phyloP scores from a whole-genome alignment of 1,284 basidiomycete species.

The Irpex sp. region DNA sequence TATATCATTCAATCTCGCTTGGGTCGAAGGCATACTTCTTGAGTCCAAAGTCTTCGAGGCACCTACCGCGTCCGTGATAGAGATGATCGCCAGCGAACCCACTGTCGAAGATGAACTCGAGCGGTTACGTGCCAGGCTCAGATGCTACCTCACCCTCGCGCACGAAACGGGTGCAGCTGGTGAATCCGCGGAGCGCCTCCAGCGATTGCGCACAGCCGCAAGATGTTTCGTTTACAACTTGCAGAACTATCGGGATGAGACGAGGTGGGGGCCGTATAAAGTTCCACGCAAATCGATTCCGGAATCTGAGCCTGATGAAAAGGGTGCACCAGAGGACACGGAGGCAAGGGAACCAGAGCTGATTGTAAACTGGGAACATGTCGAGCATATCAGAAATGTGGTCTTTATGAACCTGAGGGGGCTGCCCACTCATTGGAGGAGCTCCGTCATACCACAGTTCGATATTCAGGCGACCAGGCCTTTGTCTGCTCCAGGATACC shows the following conservation, averaged over 20 bases:
- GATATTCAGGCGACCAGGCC: slow-evolving; percentile 47
- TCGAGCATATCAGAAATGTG: slow-evolving; percentile 56
- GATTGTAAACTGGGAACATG: slow-evolving; percentile 56
- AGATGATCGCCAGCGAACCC: not conserved
- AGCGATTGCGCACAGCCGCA: slow-evolving; percentile 39
- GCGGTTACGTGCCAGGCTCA: slow-evolving; percentile 28
- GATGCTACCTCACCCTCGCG: slow-evolving; percentile 42
- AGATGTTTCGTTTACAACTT: slow-evolving; percentile 62
- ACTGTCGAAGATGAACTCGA: slow-evolving; percentile 1
- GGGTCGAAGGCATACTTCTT: slow-evolving; percentile 8
- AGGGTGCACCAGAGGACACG: not conserved
- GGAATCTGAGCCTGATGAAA: not conserved
- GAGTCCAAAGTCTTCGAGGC: slow-evolving; percentile 26
- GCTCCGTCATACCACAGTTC: slow-evolving; percentile 36
- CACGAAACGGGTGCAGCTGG: slow-evolving; percentile 26
- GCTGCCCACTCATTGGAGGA: slow-evolving; percentile 34
- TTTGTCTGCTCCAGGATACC: slow-evolving; percentile 43
- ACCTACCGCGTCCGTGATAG: not conserved
- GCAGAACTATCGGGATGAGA: slow-evolving; percentile 47
- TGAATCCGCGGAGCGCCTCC: slow-evolving; percentile 26
- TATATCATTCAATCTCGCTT: slow-evolving; percentile 11
- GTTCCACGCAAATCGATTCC: slow-evolving; percentile 13
- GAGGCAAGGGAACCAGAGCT: slow-evolving; percentile 13
- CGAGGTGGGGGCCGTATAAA: slow-evolving; percentile 55
- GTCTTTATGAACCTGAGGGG: slow-evolving; percentile 57